Conservation (phyloP, 2,329 filamentous ascomycete genomes). For the Cladophialophora carrionii region DNA sequence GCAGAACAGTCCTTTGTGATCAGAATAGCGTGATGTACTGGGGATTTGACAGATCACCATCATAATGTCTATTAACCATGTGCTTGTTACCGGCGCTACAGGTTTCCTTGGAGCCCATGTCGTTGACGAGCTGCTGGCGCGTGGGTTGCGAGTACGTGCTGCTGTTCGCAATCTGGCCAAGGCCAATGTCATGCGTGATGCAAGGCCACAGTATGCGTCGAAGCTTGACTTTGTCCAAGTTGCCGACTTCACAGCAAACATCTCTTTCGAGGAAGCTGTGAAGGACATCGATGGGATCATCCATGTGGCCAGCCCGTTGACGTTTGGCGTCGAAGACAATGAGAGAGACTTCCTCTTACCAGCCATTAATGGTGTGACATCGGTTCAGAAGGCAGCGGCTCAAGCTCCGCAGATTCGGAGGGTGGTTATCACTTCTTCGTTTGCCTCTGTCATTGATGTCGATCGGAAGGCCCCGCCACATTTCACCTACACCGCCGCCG, state of each 20-base stretch:
- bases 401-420: constrained; percentile 41
- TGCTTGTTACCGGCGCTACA: neutral
- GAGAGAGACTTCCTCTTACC: constrained; percentile 63
- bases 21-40: neutral
- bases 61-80: neutral
- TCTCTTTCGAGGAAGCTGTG: constrained; percentile 69
- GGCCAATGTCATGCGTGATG: constrained; percentile 24
- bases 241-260: constrained; percentile 47
- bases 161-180: constrained; percentile 29
- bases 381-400: constrained; percentile 64
- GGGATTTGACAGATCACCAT: neutral
- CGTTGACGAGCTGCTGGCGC: constrained; percentile 21
- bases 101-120: neutral
- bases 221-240: constrained; percentile 43
- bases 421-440: constrained; percentile 65
- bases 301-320: constrained; percentile 74
- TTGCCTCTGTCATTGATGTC: constrained; percentile 66
- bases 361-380: constrained; percentile 61
- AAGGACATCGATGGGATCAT: constrained; percentile 72
- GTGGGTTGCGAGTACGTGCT: constrained; percentile 31
- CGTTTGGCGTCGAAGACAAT: constrained; percentile 70
- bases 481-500: constrained; percentile 44
- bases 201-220: constrained; percentile 21
- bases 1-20: neutral
- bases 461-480: constrained; percentile 39